Conservation (phyloP, 768 basidiomycete species). For the Cubamyces lactineus region DNA sequence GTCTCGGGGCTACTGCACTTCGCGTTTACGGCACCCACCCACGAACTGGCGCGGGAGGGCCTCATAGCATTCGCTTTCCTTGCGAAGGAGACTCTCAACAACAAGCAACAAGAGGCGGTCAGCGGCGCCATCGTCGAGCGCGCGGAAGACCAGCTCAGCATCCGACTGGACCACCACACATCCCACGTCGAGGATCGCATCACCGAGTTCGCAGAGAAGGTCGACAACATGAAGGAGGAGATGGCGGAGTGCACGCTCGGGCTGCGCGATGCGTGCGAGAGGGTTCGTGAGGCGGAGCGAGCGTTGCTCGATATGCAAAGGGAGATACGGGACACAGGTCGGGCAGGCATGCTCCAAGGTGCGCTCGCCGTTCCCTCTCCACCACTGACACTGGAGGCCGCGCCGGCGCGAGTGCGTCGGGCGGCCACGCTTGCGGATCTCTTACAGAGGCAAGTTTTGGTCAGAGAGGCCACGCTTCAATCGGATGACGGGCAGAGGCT, state of each 20-base stretch:
- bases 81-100: neutral
- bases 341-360: neutral
- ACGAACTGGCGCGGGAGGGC: neutral
- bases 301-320: neutral
- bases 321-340: neutral
- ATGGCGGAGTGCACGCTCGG: neutral
- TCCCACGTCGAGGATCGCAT: neutral
- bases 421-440: constrained; percentile 5
- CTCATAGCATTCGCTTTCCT: constrained; percentile 13
- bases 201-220: neutral
- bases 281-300: neutral
- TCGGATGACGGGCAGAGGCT: neutral
- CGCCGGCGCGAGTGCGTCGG: constrained; percentile 8
- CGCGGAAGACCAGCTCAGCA: neutral
- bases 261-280: neutral
- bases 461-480: neutral
- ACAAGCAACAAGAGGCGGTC: neutral
- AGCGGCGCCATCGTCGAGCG: neutral
- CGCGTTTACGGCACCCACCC: neutral
- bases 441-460: constrained; percentile 11
- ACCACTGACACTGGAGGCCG: neutral
- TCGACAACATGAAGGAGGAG: neutral
- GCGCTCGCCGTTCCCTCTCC: neutral
- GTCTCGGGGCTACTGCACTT: constrained; percentile 12
- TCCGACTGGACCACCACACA: constrained; percentile 9